Evolutionary conservation across 306 rosid species (phyloP), one percentile per base, ranked within the genome.

Genomic region (Quercus wislizeni): DNA sequence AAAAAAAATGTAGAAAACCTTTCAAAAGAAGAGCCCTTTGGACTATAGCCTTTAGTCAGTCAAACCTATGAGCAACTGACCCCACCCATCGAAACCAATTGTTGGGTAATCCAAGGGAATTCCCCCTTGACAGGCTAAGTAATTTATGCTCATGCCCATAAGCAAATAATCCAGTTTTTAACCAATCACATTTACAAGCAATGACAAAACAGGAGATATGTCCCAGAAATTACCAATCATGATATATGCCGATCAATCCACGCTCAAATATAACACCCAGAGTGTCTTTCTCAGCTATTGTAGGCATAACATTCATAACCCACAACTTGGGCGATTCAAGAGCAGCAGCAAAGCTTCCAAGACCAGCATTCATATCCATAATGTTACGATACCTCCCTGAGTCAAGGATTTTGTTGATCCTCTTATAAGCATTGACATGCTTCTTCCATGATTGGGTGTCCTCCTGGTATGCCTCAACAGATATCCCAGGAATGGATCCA

Each of bases 321-420:
- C 97, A 93, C 56, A 84, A 78, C 81, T 86, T 93, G 21, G 92
- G 91, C 81, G 96, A 91, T 6, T 93, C 87, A 65, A 93, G 79
- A 62, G 94, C 94, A 30, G 96, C 91, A 79, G 96, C 96, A 89
- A 93, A 93, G 82, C 97, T 80, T 86, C 97, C 97, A 55, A 93
- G 86, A 77, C 96, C 96, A 27, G 97, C 97, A 81, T 88, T 91
- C 97, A 93, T 93, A 85, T 93, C 96, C 92, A 93, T 86, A 74
- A 93, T 74, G 68, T 93, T 93, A 69, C 88, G 91, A 70, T 91
- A 91, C 76, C 96, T 89, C 73, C 92, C 92, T 0, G 96, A 82
- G 62, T 81, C 84, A 28, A 92, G 25, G 65, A 92, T 78, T 83
- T 89, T 92, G 84, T 92, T 90, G 64, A 87, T 78, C 76, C 90